A percentile compares a stretch with the other conserved stretches of the same genome.
Evolutionary conservation across 2,329 filamentous ascomycete genomes (phyloP).

Genomic region (Ophiostoma perfectum): DNA sequence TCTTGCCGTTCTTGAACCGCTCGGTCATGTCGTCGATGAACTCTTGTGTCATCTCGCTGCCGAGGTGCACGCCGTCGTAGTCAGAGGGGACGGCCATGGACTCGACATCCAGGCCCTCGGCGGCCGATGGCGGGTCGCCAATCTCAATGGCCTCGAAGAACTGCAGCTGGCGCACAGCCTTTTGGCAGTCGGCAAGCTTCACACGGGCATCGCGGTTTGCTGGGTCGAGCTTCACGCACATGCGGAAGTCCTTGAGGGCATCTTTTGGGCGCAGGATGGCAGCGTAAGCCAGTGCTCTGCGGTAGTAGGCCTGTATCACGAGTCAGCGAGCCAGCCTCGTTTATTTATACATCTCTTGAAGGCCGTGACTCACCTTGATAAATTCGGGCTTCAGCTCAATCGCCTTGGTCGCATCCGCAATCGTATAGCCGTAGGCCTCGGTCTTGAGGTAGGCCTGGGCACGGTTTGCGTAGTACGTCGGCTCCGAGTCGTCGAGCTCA

Average conservation of each 20-base stretch:
- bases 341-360: too few relatives aligned
- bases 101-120: slow-evolving; percentile 83
- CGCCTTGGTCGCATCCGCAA: slow-evolving; percentile 84
- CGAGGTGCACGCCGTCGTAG: slow-evolving; percentile 80
- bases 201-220: slow-evolving; percentile 84
- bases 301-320: slow-evolving; percentile 72
- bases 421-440: slow-evolving; percentile 89
- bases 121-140: slow-evolving; percentile 83
- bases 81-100: slow-evolving; percentile 73
- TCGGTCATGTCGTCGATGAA: slow-evolving; percentile 98
- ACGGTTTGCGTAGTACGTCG: slow-evolving; percentile 88
- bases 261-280: slow-evolving; percentile 86
- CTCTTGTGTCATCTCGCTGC: slow-evolving; percentile 83
- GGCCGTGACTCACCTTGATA: slow-evolving; percentile 62
- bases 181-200: slow-evolving; percentile 89
- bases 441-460: slow-evolving; percentile 96
- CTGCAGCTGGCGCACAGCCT: slow-evolving; percentile 83
- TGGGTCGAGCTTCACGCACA: slow-evolving; percentile 81
- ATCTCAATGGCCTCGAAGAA: slow-evolving; percentile 96
- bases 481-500: slow-evolving; percentile 72
- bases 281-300: slow-evolving; percentile 83
- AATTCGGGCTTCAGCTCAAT: slow-evolving; percentile 83
- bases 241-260: slow-evolving; percentile 85
- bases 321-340: too few relatives aligned
- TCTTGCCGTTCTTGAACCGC: slow-evolving; percentile 93